Conservation (phyloP, 331 rosid genomes). For the Pyrus hybrid region DNA sequence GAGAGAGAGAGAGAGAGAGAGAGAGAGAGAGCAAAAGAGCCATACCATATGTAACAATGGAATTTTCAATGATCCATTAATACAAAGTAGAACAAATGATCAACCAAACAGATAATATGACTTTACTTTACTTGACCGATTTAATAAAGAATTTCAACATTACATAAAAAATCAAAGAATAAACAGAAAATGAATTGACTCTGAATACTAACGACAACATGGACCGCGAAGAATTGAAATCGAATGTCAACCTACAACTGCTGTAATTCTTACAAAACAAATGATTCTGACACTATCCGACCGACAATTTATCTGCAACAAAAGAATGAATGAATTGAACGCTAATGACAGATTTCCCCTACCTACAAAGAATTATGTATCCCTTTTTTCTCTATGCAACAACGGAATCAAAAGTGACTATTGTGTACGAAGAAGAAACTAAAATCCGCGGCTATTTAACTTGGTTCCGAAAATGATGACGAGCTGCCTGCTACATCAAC, state of each 20-base stretch:
- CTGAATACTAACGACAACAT: slow-evolving; percentile 15
- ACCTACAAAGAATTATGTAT: slow-evolving; percentile 60
- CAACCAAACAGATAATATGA: not conserved
- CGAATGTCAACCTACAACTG: slow-evolving; percentile 16
- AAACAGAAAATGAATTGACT: slow-evolving; percentile 21
- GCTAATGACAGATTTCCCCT: slow-evolving; percentile 26
- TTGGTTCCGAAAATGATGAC: slow-evolving; percentile 55
- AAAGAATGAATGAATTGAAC: slow-evolving; percentile 66
- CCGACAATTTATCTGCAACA: slow-evolving; percentile 51
- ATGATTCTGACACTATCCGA: slow-evolving; percentile 27
- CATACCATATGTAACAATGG: slow-evolving; percentile 10
- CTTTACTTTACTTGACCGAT: not conserved
- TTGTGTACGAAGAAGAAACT: slow-evolving; percentile 15
- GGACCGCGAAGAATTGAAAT: slow-evolving; percentile 23
- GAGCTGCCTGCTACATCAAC: slow-evolving; percentile 63
- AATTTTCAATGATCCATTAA: not conserved
- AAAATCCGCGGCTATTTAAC: slow-evolving; percentile 20
- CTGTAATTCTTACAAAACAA: slow-evolving; percentile 13
- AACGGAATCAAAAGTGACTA: slow-evolving; percentile 1
- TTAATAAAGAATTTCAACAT: slow-evolving; percentile 23
- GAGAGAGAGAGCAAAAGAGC: not conserved
- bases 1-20: not conserved
- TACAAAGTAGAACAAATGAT: not conserved
- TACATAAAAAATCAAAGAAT: slow-evolving; percentile 43
- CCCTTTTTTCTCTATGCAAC: slow-evolving; percentile 25